Percentiles rank a stretch among this genome's conserved stretches.
Evolutionary conservation across 2,329 filamentous ascomycete genomes (phyloP).

Genomic region (Lasiodiplodia gonubiensis): DNA sequence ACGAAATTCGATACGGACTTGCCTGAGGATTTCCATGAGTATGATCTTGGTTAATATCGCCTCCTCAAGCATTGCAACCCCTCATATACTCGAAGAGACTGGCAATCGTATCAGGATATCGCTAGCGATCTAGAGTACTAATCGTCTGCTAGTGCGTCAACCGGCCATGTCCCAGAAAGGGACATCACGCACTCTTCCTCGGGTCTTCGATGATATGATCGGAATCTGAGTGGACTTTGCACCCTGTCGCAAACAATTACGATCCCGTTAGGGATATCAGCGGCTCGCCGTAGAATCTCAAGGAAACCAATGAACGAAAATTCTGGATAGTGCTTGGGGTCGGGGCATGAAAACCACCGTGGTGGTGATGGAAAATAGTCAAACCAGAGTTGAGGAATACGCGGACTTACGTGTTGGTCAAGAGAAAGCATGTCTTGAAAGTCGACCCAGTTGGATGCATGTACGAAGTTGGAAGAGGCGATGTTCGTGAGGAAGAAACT

Average conservation of each 20-base stretch:
- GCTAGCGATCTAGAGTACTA: neutral
- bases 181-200: neutral
- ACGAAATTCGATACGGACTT: constrained; percentile 76
- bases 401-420: neutral
- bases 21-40: constrained; percentile 34
- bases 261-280: neutral
- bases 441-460: neutral
- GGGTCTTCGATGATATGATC: neutral
- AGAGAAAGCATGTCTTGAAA: neutral
- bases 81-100: neutral
- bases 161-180: neutral
- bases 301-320: neutral
- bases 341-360: neutral
- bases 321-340: neutral
- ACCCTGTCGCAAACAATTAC: neutral
- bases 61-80: neutral
- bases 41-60: constrained; percentile 16
- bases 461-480: neutral
- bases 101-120: no score
- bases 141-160: neutral
- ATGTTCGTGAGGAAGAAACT: neutral
- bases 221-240: neutral
- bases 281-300: neutral
- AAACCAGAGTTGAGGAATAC: neutral
- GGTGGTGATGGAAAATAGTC: neutral